phyloP scores from a whole-genome alignment of 352 stramenopile species.

The Phytophthora pistaciae region DNA sequence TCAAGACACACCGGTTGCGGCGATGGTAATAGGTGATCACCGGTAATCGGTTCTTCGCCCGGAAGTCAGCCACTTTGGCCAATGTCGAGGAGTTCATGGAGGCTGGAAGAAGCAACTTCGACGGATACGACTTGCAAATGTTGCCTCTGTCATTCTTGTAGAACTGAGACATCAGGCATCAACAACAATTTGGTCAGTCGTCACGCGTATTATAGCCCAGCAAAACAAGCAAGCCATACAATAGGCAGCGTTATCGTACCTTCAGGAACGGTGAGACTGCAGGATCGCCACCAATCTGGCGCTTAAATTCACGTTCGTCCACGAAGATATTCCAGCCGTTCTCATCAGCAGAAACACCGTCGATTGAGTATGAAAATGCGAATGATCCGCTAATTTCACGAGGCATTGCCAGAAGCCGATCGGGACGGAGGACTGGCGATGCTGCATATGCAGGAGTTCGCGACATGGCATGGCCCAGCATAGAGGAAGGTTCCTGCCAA shows the following conservation, averaged over 20 bases:
- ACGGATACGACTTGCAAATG: conserved; percentile 87
- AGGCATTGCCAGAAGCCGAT: conserved; percentile 36
- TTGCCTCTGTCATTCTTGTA: conserved; percentile 84
- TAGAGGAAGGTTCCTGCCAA: conserved; percentile 1
- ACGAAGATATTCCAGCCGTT: conserved; percentile 85
- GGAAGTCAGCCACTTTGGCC: conserved; percentile 81
- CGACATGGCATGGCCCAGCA: conserved; percentile 17
- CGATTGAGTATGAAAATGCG: conserved; percentile 71
- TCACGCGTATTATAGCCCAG: neutral
- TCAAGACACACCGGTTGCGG: conserved; percentile 81
- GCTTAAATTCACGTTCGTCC: conserved; percentile 81
- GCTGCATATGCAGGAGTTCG: conserved; percentile 33
- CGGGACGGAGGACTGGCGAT: conserved; percentile 54
- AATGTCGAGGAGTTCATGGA: conserved; percentile 76
- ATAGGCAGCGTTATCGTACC: conserved; percentile 30
- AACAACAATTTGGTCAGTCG: conserved; percentile 6
- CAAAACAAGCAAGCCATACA: neutral
- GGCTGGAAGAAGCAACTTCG: conserved; percentile 78
- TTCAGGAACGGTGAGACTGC: conserved; percentile 77
- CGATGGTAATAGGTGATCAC: conserved; percentile 90
- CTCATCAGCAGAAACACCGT: conserved; percentile 45
- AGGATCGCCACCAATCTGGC: conserved; percentile 72
- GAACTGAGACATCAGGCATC: conserved; percentile 44
- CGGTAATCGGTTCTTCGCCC: conserved; percentile 86
- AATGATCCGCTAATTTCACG: conserved; percentile 73